Conservation (phyloP, 2,329 filamentous ascomycete species). For the Camptophora hylomeconis region DNA sequence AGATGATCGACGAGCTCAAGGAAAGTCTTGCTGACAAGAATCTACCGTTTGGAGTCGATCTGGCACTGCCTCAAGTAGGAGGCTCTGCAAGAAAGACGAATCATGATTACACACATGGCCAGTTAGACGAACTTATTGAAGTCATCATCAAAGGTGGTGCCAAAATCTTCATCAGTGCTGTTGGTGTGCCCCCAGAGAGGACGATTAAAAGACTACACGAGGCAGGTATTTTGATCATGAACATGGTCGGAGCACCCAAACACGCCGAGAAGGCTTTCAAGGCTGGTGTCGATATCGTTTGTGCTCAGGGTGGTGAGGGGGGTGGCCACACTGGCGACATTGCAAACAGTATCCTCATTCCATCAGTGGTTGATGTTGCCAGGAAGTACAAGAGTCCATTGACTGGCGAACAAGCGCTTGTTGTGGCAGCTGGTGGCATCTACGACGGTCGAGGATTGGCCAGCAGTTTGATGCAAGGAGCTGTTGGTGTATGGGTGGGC, state of each 20-base stretch:
- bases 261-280: slow-evolving; percentile 83
- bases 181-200: slow-evolving; percentile 65
- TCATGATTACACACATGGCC: slow-evolving; percentile 86
- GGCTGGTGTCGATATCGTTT: slow-evolving; percentile 78
- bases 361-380: slow-evolving; percentile 76
- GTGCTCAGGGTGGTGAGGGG: slow-evolving; percentile 84
- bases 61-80: slow-evolving; percentile 81
- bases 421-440: slow-evolving; percentile 82
- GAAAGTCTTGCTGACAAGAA: slow-evolving; percentile 50
- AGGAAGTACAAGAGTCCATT: slow-evolving; percentile 56
- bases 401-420: slow-evolving; percentile 57
- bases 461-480: slow-evolving; percentile 73
- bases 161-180: slow-evolving; percentile 71
- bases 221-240: slow-evolving; percentile 78
- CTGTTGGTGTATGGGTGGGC: slow-evolving; percentile 83
- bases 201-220: slow-evolving; percentile 67
- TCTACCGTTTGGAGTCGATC: slow-evolving; percentile 80
- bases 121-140: slow-evolving; percentile 75
- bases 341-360: slow-evolving; percentile 73
- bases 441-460: slow-evolving; percentile 71
- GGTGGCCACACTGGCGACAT: slow-evolving; percentile 88
- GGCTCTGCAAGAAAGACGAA: slow-evolving; percentile 77
- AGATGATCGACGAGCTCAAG: slow-evolving; percentile 80
- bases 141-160: slow-evolving; percentile 78
- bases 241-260: slow-evolving; percentile 90